phyloP scores from a whole-genome alignment of 2,329 filamentous ascomycete species.

The Cercospora sp. region DNA sequence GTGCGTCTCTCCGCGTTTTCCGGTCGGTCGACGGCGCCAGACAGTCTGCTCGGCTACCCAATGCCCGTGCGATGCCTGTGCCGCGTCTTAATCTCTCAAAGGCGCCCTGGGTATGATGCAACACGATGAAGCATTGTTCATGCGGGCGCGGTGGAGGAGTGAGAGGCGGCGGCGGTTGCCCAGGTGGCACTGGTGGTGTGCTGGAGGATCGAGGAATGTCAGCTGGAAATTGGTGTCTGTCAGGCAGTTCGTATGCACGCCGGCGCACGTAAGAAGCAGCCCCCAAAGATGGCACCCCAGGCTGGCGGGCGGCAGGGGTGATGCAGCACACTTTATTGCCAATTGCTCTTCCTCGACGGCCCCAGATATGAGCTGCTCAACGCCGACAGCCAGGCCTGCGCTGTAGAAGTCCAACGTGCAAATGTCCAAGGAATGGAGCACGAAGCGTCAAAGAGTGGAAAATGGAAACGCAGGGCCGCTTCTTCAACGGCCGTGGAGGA shows the following conservation, averaged over 20 bases:
- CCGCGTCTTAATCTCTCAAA: conserved; percentile 29
- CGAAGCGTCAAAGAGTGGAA: conserved; percentile 7
- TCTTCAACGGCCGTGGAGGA: not conserved
- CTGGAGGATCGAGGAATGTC: conserved; percentile 13
- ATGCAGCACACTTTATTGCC: conserved; percentile 10
- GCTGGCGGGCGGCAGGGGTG: conserved; percentile 4
- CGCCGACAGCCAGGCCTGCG: not conserved
- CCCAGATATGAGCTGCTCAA: not conserved
- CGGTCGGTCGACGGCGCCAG: conserved; percentile 12
- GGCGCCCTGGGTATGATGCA: conserved; percentile 30
- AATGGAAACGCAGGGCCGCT: conserved; percentile 6
- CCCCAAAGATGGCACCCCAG: not conserved
- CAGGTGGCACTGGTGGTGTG: not conserved
- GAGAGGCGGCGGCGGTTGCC: not conserved
- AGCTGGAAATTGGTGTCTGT: conserved; percentile 3
- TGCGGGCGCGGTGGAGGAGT: not conserved
- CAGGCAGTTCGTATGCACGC: not conserved
- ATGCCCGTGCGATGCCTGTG: conserved; percentile 7
- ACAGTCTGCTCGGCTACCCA: conserved; percentile 9
- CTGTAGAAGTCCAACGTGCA: not conserved
- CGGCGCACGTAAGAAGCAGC: not conserved
- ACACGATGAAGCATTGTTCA: conserved; percentile 10
- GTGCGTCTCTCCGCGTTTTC: conserved; percentile 6
- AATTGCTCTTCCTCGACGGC: conserved; percentile 7
- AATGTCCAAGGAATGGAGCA: not conserved